These are phyloP conservation scores for Maudiozyma bulderi DNA, from an alignment of 805 yeast species.

Conservation along the genomic window DNA sequence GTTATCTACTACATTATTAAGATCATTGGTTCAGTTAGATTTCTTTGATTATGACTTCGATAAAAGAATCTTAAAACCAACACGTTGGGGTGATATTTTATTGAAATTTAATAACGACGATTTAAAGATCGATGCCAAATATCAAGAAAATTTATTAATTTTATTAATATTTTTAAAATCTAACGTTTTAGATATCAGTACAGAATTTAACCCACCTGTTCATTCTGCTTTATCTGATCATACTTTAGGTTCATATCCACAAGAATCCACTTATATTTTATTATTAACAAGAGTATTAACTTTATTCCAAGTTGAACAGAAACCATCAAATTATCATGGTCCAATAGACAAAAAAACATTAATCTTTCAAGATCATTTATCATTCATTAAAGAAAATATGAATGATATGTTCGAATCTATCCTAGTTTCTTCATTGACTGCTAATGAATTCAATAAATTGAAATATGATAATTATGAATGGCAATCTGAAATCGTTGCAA, in stretches of 20 bases:
- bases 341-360: constrained; percentile 61
- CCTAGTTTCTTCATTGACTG: constrained; percentile 41
- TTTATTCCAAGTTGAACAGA: constrained; percentile 39
- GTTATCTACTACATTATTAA: constrained; percentile 44
- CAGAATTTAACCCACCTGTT: constrained; percentile 27
- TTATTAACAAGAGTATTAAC: constrained; percentile 42
- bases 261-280: constrained; percentile 30
- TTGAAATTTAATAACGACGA: constrained; percentile 18
- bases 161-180: constrained; percentile 39
- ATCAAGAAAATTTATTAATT: constrained; percentile 36
- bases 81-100: constrained; percentile 44
- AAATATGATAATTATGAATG: constrained; percentile 42
- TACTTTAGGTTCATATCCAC: constrained; percentile 33
- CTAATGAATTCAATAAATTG: constrained; percentile 50
- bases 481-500: constrained; percentile 41
- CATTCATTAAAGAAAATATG: constrained; percentile 40
- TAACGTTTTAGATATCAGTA: constrained; percentile 32
- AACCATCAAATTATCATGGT: constrained; percentile 50
- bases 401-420: constrained; percentile 48
- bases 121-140: constrained; percentile 24
- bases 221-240: constrained; percentile 28
- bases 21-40: constrained; percentile 44
- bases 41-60: constrained; percentile 34
- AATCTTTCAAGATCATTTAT: constrained; percentile 55
- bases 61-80: constrained; percentile 32